Conservation (phyloP, 768 basidiomycete species). For the Boletus bicolor region DNA sequence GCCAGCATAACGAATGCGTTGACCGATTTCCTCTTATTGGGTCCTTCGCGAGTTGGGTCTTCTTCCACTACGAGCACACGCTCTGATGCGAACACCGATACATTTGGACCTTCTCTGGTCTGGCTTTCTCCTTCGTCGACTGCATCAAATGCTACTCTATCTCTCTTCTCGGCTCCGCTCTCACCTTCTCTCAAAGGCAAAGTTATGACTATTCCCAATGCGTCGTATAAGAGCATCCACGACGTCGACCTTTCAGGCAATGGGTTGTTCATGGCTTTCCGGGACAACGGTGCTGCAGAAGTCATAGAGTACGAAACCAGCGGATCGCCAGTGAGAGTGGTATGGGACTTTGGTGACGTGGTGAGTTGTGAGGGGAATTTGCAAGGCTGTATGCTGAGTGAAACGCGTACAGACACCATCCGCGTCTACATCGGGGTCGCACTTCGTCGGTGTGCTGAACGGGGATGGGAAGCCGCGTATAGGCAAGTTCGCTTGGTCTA, state of each 20-base stretch:
- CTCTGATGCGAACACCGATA: background rate
- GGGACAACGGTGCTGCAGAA: slow-evolving; percentile 51
- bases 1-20: slow-evolving; percentile 42
- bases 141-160: slow-evolving; percentile 6
- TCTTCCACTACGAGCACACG: background rate
- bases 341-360: slow-evolving; percentile 57
- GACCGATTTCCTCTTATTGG: slow-evolving; percentile 37
- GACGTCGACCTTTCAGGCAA: slow-evolving; percentile 57
- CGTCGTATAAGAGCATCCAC: slow-evolving; percentile 48
- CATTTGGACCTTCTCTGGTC: slow-evolving; percentile 21
- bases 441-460: slow-evolving; percentile 58
- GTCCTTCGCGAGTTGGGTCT: slow-evolving; percentile 13
- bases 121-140: slow-evolving; percentile 35
- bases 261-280: slow-evolving; percentile 61
- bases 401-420: slow-evolving; percentile 38
- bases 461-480: slow-evolving; percentile 51
- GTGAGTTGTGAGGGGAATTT: slow-evolving; percentile 30
- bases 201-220: slow-evolving; percentile 39
- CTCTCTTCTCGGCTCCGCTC: slow-evolving; percentile 40
- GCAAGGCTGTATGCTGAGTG: background rate
- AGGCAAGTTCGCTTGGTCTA: slow-evolving; percentile 67
- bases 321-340: slow-evolving; percentile 39
- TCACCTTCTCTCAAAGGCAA: slow-evolving; percentile 50
- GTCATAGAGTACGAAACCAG: slow-evolving; percentile 46
- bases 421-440: slow-evolving; percentile 41